Evolutionary conservation across 805 yeast species (phyloP).

Genomic region (Wickerhamomyces bovis): DNA sequence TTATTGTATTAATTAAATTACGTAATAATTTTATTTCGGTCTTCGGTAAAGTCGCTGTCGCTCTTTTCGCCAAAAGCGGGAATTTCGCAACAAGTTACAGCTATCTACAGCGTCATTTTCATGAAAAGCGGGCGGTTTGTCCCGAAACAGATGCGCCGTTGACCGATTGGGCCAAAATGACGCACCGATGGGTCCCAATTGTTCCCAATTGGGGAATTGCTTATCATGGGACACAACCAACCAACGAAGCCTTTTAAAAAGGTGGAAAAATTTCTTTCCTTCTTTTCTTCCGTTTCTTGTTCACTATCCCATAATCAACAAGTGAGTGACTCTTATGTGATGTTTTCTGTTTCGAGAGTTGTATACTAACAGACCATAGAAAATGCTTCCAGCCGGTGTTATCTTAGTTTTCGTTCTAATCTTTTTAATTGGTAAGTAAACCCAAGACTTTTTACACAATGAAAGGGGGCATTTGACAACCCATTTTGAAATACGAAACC

Average conservation of each 20-base stretch:
- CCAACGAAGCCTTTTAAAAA: not conserved
- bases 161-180: no score
- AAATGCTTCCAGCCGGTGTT: slow-evolving; percentile 30
- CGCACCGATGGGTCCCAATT: no score
- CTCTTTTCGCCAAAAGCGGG: not conserved
- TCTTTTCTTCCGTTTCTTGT: not conserved
- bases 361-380: not conserved
- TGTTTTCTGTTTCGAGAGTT: not conserved
- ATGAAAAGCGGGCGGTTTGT: no score
- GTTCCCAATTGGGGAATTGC: no score
- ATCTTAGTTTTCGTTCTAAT: slow-evolving; percentile 26
- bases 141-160: no score
- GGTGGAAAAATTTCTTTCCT: not conserved
- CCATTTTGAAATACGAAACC: no score
- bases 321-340: not conserved
- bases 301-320: no score
- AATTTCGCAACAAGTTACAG: not conserved
- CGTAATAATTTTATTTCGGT: not conserved
- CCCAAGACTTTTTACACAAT: not conserved
- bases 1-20: no score
- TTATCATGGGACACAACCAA: no score
- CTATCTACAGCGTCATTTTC: no score
- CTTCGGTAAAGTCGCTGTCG: not conserved
- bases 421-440: slow-evolving; percentile 23
- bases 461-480: not conserved